Base-by-base conservation (phyloP, 164 flowering plant genomes). In the Kalanchoe fedtschenkoi region DNA sequence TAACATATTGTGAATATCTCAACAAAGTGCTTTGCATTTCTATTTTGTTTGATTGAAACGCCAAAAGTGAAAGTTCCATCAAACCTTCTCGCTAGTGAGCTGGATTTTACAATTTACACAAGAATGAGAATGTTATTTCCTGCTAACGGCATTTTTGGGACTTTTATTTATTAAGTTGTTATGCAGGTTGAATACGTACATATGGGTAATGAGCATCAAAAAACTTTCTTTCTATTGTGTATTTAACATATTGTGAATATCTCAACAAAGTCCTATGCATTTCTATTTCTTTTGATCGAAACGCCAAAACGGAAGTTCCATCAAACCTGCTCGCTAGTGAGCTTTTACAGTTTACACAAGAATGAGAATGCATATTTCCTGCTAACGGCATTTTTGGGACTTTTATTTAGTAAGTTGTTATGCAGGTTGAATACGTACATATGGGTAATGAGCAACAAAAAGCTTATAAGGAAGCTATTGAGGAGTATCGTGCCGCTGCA, bases 391-490 rank as follows among this genome's bases (percentile, higher is more conserved):
- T 24, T 22, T 22, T 0, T 8, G 24, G 13, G 14, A 5, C 19
- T 47, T 22, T 10, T 7, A 7, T 47, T 47, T 10, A 14, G 11
- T 47, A 24, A 47, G 2, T n/a, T 51, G 29, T 9, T 26, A 11
- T 79, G 68, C 78, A 93, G 98, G 87, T 93, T 69, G 78, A 83
- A 69, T 85, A 83, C 67, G 91, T 93, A 16, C 32, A 34, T 60
- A 89, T 93, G 98, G 85, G 66, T 57, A 74, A 66, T 64, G 68
- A 79, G 65, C 98, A 93, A 71, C 85, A 77, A 37, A 74, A 72
- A 59, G 95, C 96, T 63, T 93, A 93, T 70, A 88, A 68, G 70
- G 90, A 89, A 74, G 91, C 98, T 62, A 93, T 93, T 75, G 83
- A 86, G 66, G 85, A 86, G 69, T 93, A 89, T 71, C 93, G 98